Evolutionary conservation across 768 basidiomycete species (phyloP).

Genomic region (Suillus subaureus): DNA sequence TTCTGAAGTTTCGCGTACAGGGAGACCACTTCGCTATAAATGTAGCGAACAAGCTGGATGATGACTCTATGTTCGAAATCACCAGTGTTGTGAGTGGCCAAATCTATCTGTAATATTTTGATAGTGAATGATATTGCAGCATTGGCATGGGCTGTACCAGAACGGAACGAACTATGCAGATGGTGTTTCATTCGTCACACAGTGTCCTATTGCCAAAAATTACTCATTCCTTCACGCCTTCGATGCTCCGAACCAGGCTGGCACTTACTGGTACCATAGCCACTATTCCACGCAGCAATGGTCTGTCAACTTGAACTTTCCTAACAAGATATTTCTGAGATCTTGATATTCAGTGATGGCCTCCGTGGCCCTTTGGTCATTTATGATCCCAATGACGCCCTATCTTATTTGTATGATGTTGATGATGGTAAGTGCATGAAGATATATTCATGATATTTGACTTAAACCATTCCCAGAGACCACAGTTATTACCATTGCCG

Average conservation of each 20-base stretch:
- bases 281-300: slow-evolving; percentile 39
- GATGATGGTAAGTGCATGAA: background rate
- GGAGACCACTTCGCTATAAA: background rate
- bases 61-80: background rate
- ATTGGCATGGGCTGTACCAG: background rate
- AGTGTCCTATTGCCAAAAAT: background rate
- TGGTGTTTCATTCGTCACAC: background rate
- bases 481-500: background rate
- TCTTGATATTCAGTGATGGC: background rate
- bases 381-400: background rate
- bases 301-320: background rate
- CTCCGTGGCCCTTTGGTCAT: background rate
- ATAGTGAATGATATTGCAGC: background rate
- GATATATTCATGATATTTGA: background rate
- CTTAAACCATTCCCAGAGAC: background rate
- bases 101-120: background rate
- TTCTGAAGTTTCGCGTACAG: background rate
- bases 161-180: background rate
- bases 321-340: background rate
- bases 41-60: background rate
- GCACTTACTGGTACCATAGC: slow-evolving; percentile 40
- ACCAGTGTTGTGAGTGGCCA: background rate
- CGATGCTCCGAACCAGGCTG: slow-evolving; percentile 17
- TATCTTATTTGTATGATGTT: background rate
- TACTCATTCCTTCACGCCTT: background rate